Percentiles rank a stretch among this genome's conserved stretches.
Conservation (phyloP, 495 filamentous ascomycete genomes). For the Parmelia sp. region DNA sequence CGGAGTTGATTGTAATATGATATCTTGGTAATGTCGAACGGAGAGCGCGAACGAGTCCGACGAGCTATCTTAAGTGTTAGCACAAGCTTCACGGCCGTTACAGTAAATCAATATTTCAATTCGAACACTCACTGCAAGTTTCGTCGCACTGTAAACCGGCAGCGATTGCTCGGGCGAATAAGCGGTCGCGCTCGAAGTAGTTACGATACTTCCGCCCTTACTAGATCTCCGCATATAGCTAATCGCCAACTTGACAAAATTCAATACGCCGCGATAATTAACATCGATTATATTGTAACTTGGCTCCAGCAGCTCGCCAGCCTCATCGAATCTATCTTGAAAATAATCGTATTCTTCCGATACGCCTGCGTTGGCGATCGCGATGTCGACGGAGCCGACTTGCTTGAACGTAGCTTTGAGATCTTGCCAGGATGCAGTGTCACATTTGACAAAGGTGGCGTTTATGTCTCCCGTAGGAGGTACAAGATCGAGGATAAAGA, state of each 20-base stretch:
- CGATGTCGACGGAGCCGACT: constrained; percentile 27
- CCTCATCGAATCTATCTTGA: constrained; percentile 17
- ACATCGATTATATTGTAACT: constrained; percentile 26
- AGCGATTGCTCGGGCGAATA: constrained; percentile 31
- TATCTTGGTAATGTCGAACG: constrained; percentile 23
- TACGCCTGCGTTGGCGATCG: constrained; percentile 31
- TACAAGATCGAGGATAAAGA: constrained; percentile 25
- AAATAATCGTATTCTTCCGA: constrained; percentile 28
- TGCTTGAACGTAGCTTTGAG: constrained; percentile 21
- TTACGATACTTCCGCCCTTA: constrained; percentile 30
- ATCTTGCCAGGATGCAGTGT: constrained; percentile 26
- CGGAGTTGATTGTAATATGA: constrained; percentile 33
- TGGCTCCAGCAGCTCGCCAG: constrained; percentile 18
- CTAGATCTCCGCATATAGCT: constrained; percentile 25
- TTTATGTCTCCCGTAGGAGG: constrained; percentile 15
- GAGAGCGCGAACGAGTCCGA: constrained; percentile 28
- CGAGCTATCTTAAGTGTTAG: constrained; percentile 15
- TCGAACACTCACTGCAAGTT: constrained; percentile 24
- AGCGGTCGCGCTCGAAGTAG: constrained; percentile 31
- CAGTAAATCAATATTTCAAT: not conserved
- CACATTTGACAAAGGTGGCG: constrained; percentile 12
- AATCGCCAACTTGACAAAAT: constrained; percentile 29
- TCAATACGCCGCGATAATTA: constrained; percentile 27
- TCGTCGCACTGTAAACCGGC: constrained; percentile 30
- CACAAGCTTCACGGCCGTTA: not conserved